A percentile compares a stretch with the other conserved stretches of the same genome.
phyloP scores from a whole-genome alignment of 2,329 filamentous ascomycete species.

The Fusarium zealandicum region DNA sequence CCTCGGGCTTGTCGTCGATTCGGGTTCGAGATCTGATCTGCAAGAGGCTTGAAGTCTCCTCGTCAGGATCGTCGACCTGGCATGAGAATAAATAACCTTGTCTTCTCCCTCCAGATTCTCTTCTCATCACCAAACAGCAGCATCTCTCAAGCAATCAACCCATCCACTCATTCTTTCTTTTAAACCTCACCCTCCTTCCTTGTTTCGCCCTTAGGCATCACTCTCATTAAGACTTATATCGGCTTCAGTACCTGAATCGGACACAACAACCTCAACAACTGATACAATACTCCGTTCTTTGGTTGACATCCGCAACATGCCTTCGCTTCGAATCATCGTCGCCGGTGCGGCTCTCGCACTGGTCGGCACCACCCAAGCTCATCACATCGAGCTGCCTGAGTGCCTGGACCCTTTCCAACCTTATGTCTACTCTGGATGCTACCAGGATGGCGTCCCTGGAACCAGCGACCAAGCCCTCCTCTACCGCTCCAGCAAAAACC shows the following conservation, averaged over 20 bases:
- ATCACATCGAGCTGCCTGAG: conserved; percentile 54
- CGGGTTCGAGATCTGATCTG: conserved; percentile 8
- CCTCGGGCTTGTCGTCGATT: conserved; percentile 1
- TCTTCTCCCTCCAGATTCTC: conserved; percentile 7
- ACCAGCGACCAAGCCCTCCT: conserved; percentile 49
- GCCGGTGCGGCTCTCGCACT: conserved; percentile 51
- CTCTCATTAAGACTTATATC: conserved; percentile 32
- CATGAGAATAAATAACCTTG: conserved; percentile 36
- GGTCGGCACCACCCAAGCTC: conserved; percentile 48
- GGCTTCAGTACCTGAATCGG: conserved; percentile 6
- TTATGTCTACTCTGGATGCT: conserved; percentile 59
- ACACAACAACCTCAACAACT: conserved; percentile 11
- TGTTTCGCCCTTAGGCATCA: conserved; percentile 24
- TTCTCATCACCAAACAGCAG: conserved; percentile 31
- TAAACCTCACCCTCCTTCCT: conserved; percentile 19
- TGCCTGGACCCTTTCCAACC: conserved; percentile 56
- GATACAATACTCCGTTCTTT: conserved; percentile 26
- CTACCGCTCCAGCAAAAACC: conserved; percentile 51
- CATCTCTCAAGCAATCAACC: conserved; percentile 35
- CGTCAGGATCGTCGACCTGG: not conserved
- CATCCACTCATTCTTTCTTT: conserved; percentile 31
- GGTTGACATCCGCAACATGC: conserved; percentile 25
- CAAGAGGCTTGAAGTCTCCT: not conserved
- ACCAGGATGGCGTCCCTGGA: conserved; percentile 46
- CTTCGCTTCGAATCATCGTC: conserved; percentile 40